Base-by-base conservation (phyloP, 2,329 filamentous ascomycete genomes). In the Fusarium dlaminii region DNA sequence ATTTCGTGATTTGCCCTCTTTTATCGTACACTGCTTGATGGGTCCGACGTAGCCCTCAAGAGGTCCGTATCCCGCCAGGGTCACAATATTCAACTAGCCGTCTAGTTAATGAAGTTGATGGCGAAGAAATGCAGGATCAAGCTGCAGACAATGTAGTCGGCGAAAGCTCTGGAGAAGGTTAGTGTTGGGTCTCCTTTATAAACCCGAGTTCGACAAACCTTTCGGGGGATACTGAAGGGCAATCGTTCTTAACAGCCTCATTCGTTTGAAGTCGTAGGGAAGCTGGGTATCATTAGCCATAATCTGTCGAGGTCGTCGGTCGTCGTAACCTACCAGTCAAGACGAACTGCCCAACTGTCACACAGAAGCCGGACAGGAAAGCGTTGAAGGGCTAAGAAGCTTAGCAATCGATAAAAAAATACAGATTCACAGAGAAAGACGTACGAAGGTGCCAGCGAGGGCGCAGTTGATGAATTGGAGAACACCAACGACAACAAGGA, bases 121-220 rank as follows among this genome's bases (percentile, higher is more conserved):
- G 95, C 98, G 88, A 99, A 99, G 86, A 98, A 98, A 87, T 99
- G 96, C 83, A 98, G 86, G 82, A 98, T 94, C 82, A 99, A 83
- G 83, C 95, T 98, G 82, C 96, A 96, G 78, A 98, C 94, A 69
- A 99, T 89, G 81, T 93, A 99, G 85, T 99, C 96, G 81, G 96
- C 95, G 83, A 99, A 99, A 43, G 96, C 96, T 82, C 95, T 97
- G 77, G 64, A 63, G 8, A 39, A n/a, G 22, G 62, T 81, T 59
- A 81, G 72, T 34, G 14, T n/a, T 29, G 48, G 39, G 43, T 48
- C 22, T 39, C 29, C 22, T 9, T 22, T 20, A 20, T 30, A 18
- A 14, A 34, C 29, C 17, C 8, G 29, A 24, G 20, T 11, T 12
- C 10, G 37, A 64, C 48, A 32, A 40, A 94, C 92, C 94, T 90